These are phyloP conservation scores for Coniosporium apollinis DNA, from an alignment of 495 filamentous ascomycete genomes.

Conservation along the genomic window DNA sequence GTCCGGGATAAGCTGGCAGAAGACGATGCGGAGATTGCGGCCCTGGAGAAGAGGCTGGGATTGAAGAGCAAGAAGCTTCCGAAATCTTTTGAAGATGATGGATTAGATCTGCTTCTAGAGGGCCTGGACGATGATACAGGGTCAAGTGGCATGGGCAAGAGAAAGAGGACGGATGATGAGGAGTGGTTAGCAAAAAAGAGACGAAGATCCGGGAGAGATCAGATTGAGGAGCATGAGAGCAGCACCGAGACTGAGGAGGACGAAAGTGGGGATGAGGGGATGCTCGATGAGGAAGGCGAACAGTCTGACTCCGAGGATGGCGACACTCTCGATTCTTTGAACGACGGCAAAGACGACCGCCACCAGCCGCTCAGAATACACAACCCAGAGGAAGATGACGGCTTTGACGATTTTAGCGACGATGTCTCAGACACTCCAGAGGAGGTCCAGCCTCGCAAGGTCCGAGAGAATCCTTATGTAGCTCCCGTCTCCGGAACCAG, in stretches of 20 bases:
- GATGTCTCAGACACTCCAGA: slow-evolving; percentile 5
- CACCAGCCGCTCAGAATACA: not conserved
- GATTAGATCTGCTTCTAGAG: slow-evolving; percentile 62
- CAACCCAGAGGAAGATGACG: slow-evolving; percentile 11
- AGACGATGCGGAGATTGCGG: slow-evolving; percentile 79
- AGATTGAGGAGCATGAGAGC: slow-evolving; percentile 27
- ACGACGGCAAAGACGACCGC: slow-evolving; percentile 8
- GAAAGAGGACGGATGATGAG: slow-evolving; percentile 37
- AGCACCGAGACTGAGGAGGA: not conserved
- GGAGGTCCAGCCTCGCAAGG: slow-evolving; percentile 26
- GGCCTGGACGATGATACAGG: slow-evolving; percentile 38
- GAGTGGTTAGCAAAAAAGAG: slow-evolving; percentile 46
- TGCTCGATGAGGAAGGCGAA: slow-evolving; percentile 11
- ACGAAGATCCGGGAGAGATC: slow-evolving; percentile 42
- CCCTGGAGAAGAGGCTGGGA: slow-evolving; percentile 75
- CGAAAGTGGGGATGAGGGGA: slow-evolving; percentile 15
- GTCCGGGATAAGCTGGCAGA: slow-evolving; percentile 47
- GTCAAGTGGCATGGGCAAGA: slow-evolving; percentile 24
- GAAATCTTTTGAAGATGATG: slow-evolving; percentile 69
- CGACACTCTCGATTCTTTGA: slow-evolving; percentile 18
- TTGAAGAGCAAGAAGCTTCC: slow-evolving; percentile 59
- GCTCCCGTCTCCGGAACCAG: slow-evolving; percentile 29
- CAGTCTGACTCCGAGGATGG: slow-evolving; percentile 13
- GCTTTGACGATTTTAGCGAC: slow-evolving; percentile 15
- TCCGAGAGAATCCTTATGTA: slow-evolving; percentile 45